Conservation (phyloP, 2,329 filamentous ascomycete genomes). For the Colletotrichum kahawae region DNA sequence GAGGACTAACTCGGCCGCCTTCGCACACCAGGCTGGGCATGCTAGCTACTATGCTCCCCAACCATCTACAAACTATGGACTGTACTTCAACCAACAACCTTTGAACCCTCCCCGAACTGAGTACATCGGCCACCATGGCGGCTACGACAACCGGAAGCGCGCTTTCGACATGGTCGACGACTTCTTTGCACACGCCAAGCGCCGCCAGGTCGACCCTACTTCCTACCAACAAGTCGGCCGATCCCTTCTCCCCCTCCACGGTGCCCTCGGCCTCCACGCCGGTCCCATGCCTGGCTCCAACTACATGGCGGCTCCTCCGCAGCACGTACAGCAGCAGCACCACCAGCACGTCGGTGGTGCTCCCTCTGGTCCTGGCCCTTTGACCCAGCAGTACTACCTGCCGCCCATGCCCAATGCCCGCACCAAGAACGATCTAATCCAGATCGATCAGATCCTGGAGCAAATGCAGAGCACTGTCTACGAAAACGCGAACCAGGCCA, state of each 20-base stretch:
- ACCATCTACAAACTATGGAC: slow-evolving; percentile 65
- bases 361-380: slow-evolving; percentile 60
- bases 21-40: slow-evolving; percentile 62
- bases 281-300: slow-evolving; percentile 53
- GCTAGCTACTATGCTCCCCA: slow-evolving; percentile 64
- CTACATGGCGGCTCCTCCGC: slow-evolving; percentile 51
- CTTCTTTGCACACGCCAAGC: slow-evolving; percentile 93
- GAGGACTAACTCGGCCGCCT: slow-evolving; percentile 59
- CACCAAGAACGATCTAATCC: slow-evolving; percentile 91
- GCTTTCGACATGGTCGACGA: slow-evolving; percentile 89
- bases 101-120: slow-evolving; percentile 59
- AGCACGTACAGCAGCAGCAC: slow-evolving; percentile 21
- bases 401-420: slow-evolving; percentile 86
- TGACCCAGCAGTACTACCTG: slow-evolving; percentile 83
- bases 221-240: slow-evolving; percentile 94
- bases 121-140: slow-evolving; percentile 66
- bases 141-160: slow-evolving; percentile 78
- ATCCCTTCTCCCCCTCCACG: slow-evolving; percentile 82
- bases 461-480: slow-evolving; percentile 97
- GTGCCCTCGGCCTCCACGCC: slow-evolving; percentile 67
- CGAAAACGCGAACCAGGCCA: slow-evolving; percentile 85
- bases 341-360: slow-evolving; percentile 55
- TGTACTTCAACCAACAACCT: slow-evolving; percentile 77
- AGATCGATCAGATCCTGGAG: slow-evolving; percentile 93
- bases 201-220: slow-evolving; percentile 84